phyloP scores from a whole-genome alignment of 306 rosid genomes.

The Crotalaria pallida region DNA sequence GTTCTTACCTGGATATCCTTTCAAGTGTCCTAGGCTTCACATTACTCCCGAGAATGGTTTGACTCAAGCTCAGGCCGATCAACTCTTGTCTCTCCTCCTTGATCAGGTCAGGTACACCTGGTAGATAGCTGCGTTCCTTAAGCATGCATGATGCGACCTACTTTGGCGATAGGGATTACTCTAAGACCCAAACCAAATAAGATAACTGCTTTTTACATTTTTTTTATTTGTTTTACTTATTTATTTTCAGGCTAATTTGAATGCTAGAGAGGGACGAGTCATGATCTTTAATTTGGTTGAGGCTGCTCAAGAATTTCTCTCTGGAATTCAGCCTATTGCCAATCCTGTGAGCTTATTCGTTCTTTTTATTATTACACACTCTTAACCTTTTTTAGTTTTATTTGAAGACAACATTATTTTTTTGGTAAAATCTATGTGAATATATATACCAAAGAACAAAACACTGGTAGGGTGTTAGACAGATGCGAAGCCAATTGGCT shows the following conservation, averaged over 20 bases:
- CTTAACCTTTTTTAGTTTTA: not conserved
- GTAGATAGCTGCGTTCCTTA: too few species aligned
- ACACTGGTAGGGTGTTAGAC: too few species aligned
- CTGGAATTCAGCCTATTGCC: conserved; percentile 63
- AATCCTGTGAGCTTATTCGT: conserved; percentile 48
- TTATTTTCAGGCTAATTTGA: conserved; percentile 77
- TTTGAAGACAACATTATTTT: not conserved
- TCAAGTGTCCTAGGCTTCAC: conserved; percentile 85
- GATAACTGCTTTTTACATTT: not conserved
- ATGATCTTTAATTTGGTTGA: conserved; percentile 93
- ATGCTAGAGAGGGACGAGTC: conserved; percentile 91
- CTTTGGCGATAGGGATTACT: too few species aligned
- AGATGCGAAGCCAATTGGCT: too few species aligned
- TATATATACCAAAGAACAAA: too few species aligned
- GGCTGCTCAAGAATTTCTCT: conserved; percentile 95
- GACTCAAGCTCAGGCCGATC: conserved; percentile 52
- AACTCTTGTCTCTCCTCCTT: conserved; percentile 62
- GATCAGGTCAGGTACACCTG: conserved; percentile 96
- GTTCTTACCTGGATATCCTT: conserved; percentile 90
- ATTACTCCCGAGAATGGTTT: conserved; percentile 71
- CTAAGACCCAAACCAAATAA: too few species aligned
- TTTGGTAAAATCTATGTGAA: too few species aligned
- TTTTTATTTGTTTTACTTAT: conserved; percentile 3
- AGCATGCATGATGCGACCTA: too few species aligned
- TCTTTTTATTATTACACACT: not conserved